Conservation (phyloP, 176 grass and related monocot species). For the Avena eriantha region DNA sequence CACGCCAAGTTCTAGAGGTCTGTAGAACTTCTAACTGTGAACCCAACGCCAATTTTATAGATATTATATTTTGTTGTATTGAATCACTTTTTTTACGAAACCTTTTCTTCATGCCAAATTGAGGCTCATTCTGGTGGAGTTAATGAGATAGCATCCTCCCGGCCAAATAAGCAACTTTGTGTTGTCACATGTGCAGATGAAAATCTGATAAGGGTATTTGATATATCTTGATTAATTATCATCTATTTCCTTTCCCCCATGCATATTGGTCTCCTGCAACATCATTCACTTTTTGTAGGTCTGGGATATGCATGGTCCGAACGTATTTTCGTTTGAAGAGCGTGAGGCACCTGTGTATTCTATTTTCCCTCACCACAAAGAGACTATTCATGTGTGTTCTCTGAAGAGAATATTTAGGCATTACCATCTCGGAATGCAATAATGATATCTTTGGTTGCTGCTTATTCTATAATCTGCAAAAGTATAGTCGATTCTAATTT, state of each 20-base stretch:
- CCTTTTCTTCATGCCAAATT: constrained; percentile 61
- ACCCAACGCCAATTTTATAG: constrained; percentile 10
- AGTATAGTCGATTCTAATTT: constrained; percentile 12
- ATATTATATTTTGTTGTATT: constrained; percentile 20
- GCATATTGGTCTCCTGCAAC: constrained; percentile 32
- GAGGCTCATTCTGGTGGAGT: constrained; percentile 94
- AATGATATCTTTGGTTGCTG: constrained; percentile 19
- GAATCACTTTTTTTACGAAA: neutral
- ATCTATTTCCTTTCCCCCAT: constrained; percentile 20
- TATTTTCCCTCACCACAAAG: constrained; percentile 91
- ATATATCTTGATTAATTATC: constrained; percentile 31
- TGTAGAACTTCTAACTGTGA: neutral
- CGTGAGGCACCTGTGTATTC: constrained; percentile 95
- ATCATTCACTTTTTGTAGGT: constrained; percentile 63
- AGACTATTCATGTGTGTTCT: constrained; percentile 82
- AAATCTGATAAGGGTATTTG: constrained; percentile 84
- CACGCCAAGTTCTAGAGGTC: constrained; percentile 81
- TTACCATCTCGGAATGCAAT: constrained; percentile 16
- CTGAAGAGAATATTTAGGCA: constrained; percentile 10
- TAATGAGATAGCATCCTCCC: constrained; percentile 97
- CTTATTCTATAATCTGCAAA: constrained; percentile 14
- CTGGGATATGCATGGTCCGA: constrained; percentile 86
- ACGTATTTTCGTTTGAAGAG: constrained; percentile 80
- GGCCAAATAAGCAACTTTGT: constrained; percentile 81
- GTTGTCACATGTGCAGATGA: constrained; percentile 98